These are phyloP conservation scores for Stipa capillata DNA, from an alignment of 176 grass and related monocot genomes.

Conservation along the genomic window DNA sequence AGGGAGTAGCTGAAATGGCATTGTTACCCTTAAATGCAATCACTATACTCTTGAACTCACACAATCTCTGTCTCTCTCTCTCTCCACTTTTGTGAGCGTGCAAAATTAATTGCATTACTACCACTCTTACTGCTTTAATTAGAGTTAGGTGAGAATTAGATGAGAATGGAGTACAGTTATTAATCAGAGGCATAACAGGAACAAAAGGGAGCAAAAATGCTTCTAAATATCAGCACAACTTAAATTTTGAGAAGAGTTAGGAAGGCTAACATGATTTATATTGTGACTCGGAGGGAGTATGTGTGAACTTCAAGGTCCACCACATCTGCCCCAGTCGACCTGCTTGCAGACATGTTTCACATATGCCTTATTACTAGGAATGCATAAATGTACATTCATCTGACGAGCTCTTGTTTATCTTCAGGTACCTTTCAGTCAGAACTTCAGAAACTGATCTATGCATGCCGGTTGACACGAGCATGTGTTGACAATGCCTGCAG, in stretches of 20 bases:
- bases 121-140: neutral
- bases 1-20: neutral
- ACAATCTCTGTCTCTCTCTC: no score
- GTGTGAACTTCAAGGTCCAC: neutral
- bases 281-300: no score
- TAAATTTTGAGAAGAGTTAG: neutral
- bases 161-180: neutral
- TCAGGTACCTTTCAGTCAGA: conserved; percentile 58
- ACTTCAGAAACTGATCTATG: conserved; percentile 62
- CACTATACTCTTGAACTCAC: neutral
- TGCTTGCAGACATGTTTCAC: neutral
- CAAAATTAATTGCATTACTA: neutral
- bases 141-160: neutral
- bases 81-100: no score
- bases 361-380: neutral
- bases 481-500: conserved; percentile 39
- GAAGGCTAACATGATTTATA: neutral
- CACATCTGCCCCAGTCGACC: neutral
- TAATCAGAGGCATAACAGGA: neutral
- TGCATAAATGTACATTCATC: neutral
- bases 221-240: neutral
- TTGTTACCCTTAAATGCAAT: neutral
- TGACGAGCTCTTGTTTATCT: conserved; percentile 10
- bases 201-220: neutral
- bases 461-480: conserved; percentile 61